phyloP scores from a whole-genome alignment of 805 yeast species.

The Candida berthetii region DNA sequence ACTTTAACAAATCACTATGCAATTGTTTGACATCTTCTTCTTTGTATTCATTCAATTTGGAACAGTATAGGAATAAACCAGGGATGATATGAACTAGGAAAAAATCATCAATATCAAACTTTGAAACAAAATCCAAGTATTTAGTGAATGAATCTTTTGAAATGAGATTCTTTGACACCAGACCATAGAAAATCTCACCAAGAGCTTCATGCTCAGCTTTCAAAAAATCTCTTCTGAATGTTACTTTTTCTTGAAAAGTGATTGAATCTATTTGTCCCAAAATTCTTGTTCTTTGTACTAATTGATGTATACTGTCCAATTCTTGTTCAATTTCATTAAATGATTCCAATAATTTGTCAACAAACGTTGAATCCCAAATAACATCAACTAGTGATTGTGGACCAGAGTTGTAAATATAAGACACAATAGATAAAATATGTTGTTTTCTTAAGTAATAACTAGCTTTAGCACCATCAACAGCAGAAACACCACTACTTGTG shows the following conservation, averaged over 20 bases:
- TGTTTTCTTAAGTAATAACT: conserved; percentile 65
- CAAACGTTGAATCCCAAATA: conserved; percentile 20
- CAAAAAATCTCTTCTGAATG: conserved; percentile 56
- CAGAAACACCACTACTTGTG: conserved; percentile 33
- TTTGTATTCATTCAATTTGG: conserved; percentile 27
- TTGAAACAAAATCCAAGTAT: conserved; percentile 38
- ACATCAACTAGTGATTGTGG: conserved; percentile 19
- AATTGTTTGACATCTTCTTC: conserved; percentile 31
- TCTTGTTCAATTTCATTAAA: conserved; percentile 54
- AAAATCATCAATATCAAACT: conserved; percentile 53
- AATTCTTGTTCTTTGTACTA: conserved; percentile 44
- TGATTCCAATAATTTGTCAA: conserved; percentile 42
- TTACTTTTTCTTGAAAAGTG: conserved; percentile 40
- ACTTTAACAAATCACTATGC: conserved; percentile 30
- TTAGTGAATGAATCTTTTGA: conserved; percentile 28
- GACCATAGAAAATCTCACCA: conserved; percentile 57
- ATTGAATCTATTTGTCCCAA: conserved; percentile 42
- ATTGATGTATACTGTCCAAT: conserved; percentile 46
- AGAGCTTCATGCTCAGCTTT: conserved; percentile 64
- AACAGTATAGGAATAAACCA: conserved; percentile 39
- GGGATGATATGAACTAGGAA: conserved; percentile 64
- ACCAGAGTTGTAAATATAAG: conserved; percentile 27
- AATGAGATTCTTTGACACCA: conserved; percentile 31
- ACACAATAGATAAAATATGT: conserved; percentile 63
- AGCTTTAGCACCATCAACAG: conserved; percentile 59